These are phyloP conservation scores for Fusarium pilosicola DNA, from an alignment of 2,329 filamentous ascomycete genomes.

Conservation along the genomic window DNA sequence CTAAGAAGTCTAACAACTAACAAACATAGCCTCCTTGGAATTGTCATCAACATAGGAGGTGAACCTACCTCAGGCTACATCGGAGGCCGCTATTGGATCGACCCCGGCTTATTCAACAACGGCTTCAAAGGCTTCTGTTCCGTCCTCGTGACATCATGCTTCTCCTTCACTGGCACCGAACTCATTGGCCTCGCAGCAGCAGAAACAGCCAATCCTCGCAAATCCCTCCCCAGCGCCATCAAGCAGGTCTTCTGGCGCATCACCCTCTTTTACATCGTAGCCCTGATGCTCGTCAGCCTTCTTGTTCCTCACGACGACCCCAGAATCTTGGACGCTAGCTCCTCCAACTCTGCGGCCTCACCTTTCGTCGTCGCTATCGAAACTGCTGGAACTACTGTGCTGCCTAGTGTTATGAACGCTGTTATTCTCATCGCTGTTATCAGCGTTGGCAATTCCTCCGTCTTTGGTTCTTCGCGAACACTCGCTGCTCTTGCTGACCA, in stretches of 20 bases:
- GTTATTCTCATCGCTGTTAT: constrained; percentile 93
- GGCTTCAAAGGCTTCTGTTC: constrained; percentile 83
- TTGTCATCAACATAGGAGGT: constrained; percentile 85
- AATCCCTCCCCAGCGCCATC: constrained; percentile 86
- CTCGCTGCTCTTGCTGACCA: constrained; percentile 90
- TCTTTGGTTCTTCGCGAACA: constrained; percentile 93
- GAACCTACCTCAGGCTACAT: constrained; percentile 79
- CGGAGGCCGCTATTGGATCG: constrained; percentile 77
- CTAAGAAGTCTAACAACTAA: not conserved
- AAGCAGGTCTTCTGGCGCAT: constrained; percentile 98
- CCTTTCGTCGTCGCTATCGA: constrained; percentile 94
- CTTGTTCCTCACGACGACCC: constrained; percentile 78
- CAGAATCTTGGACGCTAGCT: constrained; percentile 68
- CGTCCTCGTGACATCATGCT: constrained; percentile 79
- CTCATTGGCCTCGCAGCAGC: constrained; percentile 80
- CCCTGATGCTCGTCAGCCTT: constrained; percentile 81
- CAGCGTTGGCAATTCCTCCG: constrained; percentile 89
- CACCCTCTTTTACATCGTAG: constrained; percentile 86
- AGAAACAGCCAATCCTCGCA: constrained; percentile 80
- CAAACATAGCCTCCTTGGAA: constrained; percentile 74
- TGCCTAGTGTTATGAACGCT: constrained; percentile 90
- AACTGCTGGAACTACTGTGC: constrained; percentile 80
- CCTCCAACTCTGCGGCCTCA: constrained; percentile 75
- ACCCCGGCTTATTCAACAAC: constrained; percentile 84
- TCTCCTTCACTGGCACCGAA: constrained; percentile 80